phyloP scores from a whole-genome alignment of 305 asterid genomes.

The Fraxinus xanthoxyloides region DNA sequence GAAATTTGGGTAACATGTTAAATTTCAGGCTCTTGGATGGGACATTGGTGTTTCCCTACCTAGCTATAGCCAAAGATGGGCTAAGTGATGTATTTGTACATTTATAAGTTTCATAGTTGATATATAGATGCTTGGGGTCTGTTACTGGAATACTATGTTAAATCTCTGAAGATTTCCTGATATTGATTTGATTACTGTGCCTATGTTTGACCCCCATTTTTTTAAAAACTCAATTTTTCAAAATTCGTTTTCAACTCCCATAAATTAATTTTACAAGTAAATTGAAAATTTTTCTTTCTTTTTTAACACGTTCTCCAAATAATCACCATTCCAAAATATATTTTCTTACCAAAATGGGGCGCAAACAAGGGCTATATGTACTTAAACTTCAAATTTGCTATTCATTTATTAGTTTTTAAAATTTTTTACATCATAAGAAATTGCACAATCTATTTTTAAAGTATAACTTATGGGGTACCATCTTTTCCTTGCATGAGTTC shows the following conservation, averaged over 20 bases:
- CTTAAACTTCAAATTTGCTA: background rate
- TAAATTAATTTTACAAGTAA: too few species aligned
- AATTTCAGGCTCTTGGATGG: slow-evolving; percentile 3
- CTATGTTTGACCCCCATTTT: too few species aligned
- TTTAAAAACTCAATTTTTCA: too few species aligned
- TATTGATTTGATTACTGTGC: background rate
- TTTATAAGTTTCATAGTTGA: background rate
- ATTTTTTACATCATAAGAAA: slow-evolving; percentile 1
- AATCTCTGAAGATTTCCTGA: slow-evolving; percentile 5
- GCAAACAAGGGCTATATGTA: background rate
- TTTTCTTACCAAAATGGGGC: too few species aligned
- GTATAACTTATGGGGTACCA: slow-evolving; percentile 8
- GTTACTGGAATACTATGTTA: background rate
- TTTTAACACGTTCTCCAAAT: too few species aligned
- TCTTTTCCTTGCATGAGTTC: slow-evolving; percentile 10
- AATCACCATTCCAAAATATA: too few species aligned
- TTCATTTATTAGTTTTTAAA: slow-evolving; percentile 1
- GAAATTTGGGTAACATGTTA: background rate
- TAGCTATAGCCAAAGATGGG: background rate
- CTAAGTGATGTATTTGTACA: background rate
- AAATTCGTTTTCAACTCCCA: too few species aligned
- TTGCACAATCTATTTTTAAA: background rate
- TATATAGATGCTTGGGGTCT: background rate
- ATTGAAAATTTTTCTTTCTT: too few species aligned
- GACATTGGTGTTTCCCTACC: background rate